Percentiles rank a stretch among this genome's conserved stretches.
Evolutionary conservation across 208 protist species (phyloP).

Genomic region (Leishmania braziliensis): DNA sequence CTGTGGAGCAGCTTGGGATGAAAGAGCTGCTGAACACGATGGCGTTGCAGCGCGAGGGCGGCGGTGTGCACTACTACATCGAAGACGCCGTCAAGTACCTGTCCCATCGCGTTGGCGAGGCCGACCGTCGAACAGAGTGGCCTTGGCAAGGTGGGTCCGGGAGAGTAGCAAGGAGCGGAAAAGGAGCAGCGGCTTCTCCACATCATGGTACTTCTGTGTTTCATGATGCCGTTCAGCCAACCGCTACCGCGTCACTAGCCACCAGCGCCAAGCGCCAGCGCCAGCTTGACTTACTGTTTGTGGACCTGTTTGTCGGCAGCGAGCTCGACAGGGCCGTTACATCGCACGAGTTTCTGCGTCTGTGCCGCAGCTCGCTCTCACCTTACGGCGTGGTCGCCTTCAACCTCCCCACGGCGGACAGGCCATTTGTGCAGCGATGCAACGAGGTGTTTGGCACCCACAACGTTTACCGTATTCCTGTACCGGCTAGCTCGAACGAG

Average conservation of each 20-base stretch:
- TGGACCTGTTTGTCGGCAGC: conserved; percentile 85
- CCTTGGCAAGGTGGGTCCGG: neutral
- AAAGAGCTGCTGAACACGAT: conserved; percentile 44
- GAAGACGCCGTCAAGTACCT: conserved; percentile 55
- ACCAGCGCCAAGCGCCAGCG: conserved; percentile 24
- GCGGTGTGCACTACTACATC: conserved; percentile 41
- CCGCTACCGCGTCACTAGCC: neutral
- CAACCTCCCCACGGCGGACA: conserved; percentile 64
- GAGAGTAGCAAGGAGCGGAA: neutral
- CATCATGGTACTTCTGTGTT: conserved; percentile 22
- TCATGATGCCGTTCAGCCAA: neutral
- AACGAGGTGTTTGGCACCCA: conserved; percentile 51
- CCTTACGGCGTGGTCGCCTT: conserved; percentile 79
- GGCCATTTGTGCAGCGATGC: conserved; percentile 59
- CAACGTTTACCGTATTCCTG: conserved; percentile 75
- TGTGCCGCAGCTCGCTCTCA: conserved; percentile 54
- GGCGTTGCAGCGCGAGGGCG: conserved; percentile 22
- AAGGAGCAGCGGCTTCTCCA: neutral
- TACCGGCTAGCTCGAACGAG: conserved; percentile 68
- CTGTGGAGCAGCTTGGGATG: conserved; percentile 77
- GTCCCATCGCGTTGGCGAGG: conserved; percentile 3
- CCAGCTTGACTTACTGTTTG: conserved; percentile 79
- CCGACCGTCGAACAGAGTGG: neutral
- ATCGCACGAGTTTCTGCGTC: conserved; percentile 52
- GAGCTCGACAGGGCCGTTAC: conserved; percentile 44